Percentiles rank a stretch among this genome's conserved stretches.
phyloP scores from a whole-genome alignment of 805 yeast genomes.

The Spathaspora gorwiae region DNA sequence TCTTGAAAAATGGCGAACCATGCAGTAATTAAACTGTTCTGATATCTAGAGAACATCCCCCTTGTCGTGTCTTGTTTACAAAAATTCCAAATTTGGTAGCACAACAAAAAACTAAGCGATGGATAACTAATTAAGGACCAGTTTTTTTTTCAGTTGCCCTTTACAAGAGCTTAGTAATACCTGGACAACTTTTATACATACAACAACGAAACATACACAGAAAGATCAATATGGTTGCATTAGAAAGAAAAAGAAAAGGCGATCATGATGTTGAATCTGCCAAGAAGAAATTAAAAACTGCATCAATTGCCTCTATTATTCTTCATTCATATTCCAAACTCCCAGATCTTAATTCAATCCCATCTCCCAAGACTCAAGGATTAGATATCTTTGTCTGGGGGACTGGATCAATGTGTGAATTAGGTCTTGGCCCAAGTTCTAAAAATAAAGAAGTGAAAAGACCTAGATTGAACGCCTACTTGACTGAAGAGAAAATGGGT shows the following conservation, averaged over 20 bases:
- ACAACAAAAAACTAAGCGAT: too few species aligned
- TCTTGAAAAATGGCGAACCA: too few species aligned
- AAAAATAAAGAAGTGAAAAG: slow-evolving; percentile 91
- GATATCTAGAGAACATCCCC: too few species aligned
- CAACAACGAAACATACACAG: not conserved
- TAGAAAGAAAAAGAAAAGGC: slow-evolving; percentile 31
- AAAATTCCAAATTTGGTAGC: not conserved
- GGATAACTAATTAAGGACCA: too few species aligned
- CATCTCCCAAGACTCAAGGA: slow-evolving; percentile 35
- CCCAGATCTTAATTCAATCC: slow-evolving; percentile 41
- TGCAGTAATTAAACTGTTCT: too few species aligned
- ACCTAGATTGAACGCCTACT: slow-evolving; percentile 83
- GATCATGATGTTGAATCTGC: slow-evolving; percentile 14
- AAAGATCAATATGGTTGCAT: slow-evolving; percentile 37
- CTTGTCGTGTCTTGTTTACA: not conserved
- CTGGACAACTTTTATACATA: not conserved
- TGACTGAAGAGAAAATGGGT: slow-evolving; percentile 45
- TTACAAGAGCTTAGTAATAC: not conserved
- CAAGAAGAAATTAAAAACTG: slow-evolving; percentile 19
- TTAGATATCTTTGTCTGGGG: slow-evolving; percentile 92
- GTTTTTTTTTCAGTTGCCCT: too few species aligned
- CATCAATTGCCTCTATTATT: slow-evolving; percentile 37
- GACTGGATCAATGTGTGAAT: slow-evolving; percentile 94
- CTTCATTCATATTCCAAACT: slow-evolving; percentile 46
- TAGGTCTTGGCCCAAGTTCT: slow-evolving; percentile 95